Base-by-base conservation (phyloP, 2,329 filamentous ascomycete genomes). In the Aspergillus brasiliensis region DNA sequence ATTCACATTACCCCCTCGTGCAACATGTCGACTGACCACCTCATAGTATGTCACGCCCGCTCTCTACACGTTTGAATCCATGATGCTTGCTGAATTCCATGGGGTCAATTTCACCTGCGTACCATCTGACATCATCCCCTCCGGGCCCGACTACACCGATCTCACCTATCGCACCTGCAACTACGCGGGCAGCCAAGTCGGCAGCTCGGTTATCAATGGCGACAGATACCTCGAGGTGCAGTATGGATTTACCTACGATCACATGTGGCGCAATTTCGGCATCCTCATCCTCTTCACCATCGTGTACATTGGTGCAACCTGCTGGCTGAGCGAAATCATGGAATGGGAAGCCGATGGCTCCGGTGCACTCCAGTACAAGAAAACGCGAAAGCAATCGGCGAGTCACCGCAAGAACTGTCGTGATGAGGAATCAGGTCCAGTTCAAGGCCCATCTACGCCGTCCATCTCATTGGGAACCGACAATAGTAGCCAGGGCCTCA, bases 261-360 rank as follows among this genome's bases (percentile, higher is more conserved):
- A 88, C 65, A 74, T 88, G 0, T 88, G 86, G 80, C 84, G 90
- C 3, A 91, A 92, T 70, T 91, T 90, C 67, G 90, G 88, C 13
- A 87, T 92, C 2, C 76, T 93, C 0, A 86, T 91, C 63, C 89
- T 87, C 0, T 93, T 91, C 64, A 83, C 86, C 0, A 77, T 90
- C 1, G 82, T 88, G 3, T 94, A 91, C 68, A 83, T 94, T 13
- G 67, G 85, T 3, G 73, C 91, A 19, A 92, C 89, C 0, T 84
- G 88, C 6, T 68, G 88, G 37, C 86, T 87, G 1, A 88, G 87
- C 31, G 90, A 93, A 67, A 65, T 84, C 0, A 80, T 91, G 67
- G 82, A 82, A 37, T 88, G 89, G 73, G 80, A 82, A 27, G 73
- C 78, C 3, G 76, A 78, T 13, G 87, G 85, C 27, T 85, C 86